A percentile compares a stretch with the other conserved stretches of the same genome.
phyloP scores from a whole-genome alignment of 805 yeast genomes.

The Vanderwaltozyma yarrowii region DNA sequence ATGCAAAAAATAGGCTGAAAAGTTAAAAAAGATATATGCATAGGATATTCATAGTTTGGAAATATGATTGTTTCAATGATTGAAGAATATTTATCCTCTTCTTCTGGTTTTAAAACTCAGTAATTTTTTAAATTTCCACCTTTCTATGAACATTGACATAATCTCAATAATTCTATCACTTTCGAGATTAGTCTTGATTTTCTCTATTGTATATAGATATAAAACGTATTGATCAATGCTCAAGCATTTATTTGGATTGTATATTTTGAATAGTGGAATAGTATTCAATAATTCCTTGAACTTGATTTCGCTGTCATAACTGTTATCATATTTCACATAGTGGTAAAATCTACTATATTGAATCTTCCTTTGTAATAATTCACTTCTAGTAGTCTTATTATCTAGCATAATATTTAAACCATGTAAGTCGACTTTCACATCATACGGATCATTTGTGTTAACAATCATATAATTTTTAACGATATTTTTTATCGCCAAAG shows the following conservation, averaged over 20 bases:
- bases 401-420: background rate
- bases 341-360: background rate
- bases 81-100: no score
- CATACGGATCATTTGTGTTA: background rate
- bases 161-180: background rate
- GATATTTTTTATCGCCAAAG: background rate
- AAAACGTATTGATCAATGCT: background rate
- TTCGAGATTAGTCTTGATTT: background rate
- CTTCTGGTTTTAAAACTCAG: no score
- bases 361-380: background rate
- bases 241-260: constrained; percentile 1
- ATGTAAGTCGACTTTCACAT: background rate
- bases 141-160: background rate
- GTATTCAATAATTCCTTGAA: background rate
- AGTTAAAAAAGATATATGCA: no score
- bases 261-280: background rate
- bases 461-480: background rate
- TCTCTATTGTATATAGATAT: background rate
- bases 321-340: background rate
- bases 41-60: no score
- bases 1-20: no score
- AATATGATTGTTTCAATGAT: no score
- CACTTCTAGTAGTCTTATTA: background rate
- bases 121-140: background rate
- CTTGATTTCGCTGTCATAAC: background rate